Percentiles rank a stretch among this genome's conserved stretches.
These are phyloP conservation scores for Linnemannia schmuckeri DNA, from an alignment of 192 early-diverging fungal species.

Conservation along the genomic window DNA sequence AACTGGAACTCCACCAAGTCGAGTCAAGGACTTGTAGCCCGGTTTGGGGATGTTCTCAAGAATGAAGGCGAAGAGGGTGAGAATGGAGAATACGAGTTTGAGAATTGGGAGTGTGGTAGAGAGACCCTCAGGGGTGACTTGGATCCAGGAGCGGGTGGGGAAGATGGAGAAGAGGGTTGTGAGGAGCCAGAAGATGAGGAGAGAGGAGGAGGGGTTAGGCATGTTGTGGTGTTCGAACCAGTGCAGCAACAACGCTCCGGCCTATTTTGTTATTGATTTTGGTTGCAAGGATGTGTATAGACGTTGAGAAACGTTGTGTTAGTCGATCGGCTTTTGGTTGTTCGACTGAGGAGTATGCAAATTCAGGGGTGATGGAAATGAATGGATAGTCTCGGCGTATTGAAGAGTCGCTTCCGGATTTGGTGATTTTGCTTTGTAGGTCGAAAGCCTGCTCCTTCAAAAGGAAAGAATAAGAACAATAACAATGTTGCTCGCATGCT, in stretches of 20 bases:
- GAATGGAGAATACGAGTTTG: conserved; percentile 24
- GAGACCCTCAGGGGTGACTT: conserved; percentile 14
- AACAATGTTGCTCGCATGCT: too few relatives aligned
- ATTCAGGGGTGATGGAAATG: not conserved
- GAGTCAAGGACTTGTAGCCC: conserved; percentile 40
- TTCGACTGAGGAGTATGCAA: too few relatives aligned
- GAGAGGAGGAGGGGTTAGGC: conserved; percentile 50
- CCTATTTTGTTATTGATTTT: not conserved
- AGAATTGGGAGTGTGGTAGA: conserved; percentile 33
- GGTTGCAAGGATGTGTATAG: not conserved
- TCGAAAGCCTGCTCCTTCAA: too few relatives aligned
- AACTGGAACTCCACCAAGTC: not conserved
- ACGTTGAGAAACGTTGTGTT: too few relatives aligned
- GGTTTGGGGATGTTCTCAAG: conserved; percentile 56
- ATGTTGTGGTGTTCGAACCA: conserved; percentile 38
- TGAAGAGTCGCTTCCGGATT: too few relatives aligned
- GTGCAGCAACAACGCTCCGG: conserved; percentile 1
- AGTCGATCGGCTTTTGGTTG: too few relatives aligned
- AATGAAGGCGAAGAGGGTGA: conserved; percentile 53
- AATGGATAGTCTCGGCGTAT: not conserved
- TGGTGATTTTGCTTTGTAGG: too few relatives aligned
- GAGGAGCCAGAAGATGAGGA: conserved; percentile 69
- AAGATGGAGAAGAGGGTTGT: conserved; percentile 38
- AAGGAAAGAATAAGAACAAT: too few relatives aligned
- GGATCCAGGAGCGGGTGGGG: conserved; percentile 53